Evolutionary conservation across 1,284 basidiomycete species (phyloP).

Genomic region (Fomitiporia mediterranea): DNA sequence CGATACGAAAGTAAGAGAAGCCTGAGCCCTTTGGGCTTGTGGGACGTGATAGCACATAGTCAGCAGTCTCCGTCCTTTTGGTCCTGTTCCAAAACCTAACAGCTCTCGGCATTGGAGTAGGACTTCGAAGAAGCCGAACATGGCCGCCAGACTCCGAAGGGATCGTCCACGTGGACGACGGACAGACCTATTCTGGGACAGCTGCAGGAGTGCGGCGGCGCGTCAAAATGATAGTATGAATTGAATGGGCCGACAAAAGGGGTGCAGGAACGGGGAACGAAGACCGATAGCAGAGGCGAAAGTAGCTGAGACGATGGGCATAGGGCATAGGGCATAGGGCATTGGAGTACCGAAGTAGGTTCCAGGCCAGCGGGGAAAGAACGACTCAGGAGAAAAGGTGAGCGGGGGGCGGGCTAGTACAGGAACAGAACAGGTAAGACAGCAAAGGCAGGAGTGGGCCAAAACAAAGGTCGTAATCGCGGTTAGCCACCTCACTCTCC

Average conservation of each 20-base stretch:
- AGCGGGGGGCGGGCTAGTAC: slow-evolving; percentile 15
- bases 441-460: slow-evolving; percentile 19
- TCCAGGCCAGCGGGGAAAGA: slow-evolving; percentile 7
- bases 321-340: slow-evolving; percentile 7
- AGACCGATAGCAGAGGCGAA: background rate
- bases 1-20: slow-evolving; percentile 1
- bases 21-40: background rate
- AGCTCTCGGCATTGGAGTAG: background rate
- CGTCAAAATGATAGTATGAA: background rate
- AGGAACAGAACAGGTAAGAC: slow-evolving; percentile 21
- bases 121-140: background rate
- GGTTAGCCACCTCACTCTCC: background rate
- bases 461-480: background rate
- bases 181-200: too few relatives aligned
- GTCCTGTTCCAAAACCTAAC: background rate
- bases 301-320: background rate
- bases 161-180: too few relatives aligned
- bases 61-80: background rate
- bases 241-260: background rate
- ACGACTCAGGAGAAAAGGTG: background rate
- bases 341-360: slow-evolving; percentile 12
- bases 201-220: background rate
- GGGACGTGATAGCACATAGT: too few relatives aligned
- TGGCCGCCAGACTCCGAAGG: too few relatives aligned
- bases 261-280: too few relatives aligned